These are phyloP conservation scores for Leccinum uliginosum DNA, from an alignment of 768 basidiomycete genomes.

Conservation along the genomic window DNA sequence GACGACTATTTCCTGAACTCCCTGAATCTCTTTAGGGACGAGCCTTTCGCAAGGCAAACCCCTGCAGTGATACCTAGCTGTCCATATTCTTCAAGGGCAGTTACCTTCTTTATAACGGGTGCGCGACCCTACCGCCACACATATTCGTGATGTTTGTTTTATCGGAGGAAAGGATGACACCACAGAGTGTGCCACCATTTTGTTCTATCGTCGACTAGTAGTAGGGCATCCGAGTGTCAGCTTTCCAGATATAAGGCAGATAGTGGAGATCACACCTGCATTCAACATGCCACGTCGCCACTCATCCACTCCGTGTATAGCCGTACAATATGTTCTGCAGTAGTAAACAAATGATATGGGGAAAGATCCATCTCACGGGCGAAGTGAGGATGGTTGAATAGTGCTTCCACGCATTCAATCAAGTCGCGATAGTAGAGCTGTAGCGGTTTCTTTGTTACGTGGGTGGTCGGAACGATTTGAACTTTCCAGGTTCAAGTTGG, in stretches of 20 bases:
- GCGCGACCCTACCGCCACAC: background rate
- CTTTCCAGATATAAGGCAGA: background rate
- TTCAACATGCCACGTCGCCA: background rate
- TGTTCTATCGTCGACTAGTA: too few species aligned
- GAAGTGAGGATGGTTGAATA: background rate
- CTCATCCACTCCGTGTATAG: background rate
- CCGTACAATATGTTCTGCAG: background rate
- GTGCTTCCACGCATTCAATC: background rate
- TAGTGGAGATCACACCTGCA: background rate
- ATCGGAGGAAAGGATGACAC: background rate
- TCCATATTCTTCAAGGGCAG: too few species aligned
- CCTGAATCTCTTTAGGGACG: too few species aligned
- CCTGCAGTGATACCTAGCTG: too few species aligned
- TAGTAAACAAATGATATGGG: background rate
- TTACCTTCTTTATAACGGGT: too few species aligned
- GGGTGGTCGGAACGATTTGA: background rate
- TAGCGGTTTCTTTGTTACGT: background rate
- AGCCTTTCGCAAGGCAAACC: too few species aligned
- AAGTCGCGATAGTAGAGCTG: background rate
- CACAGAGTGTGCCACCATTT: background rate
- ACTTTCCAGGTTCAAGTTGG: background rate
- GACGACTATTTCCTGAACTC: too few species aligned
- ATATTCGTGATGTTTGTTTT: background rate
- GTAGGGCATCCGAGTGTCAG: background rate
- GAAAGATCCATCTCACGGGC: background rate